Base-by-base conservation (phyloP, 1,284 basidiomycete species). In the Trichosporon asahii region DNA sequence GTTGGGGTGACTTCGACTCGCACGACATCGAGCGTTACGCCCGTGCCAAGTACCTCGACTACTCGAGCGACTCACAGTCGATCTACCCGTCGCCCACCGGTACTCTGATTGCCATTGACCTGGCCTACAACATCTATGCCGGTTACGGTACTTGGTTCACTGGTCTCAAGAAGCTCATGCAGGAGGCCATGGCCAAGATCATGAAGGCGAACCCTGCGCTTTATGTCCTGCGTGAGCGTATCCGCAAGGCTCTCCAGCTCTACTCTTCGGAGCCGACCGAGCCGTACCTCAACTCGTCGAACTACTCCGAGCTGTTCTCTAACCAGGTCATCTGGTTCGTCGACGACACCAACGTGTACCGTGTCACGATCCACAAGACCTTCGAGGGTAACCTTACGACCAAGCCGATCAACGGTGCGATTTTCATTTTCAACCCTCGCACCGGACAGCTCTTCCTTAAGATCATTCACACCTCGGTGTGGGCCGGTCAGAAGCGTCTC, bases 301-400 rank as follows among this genome's bases (percentile, higher is more conserved):
- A 98, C 84, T 84, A 98, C 83, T 96, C 95, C 3, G 95, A 98
- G 85, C 85, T 98, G 64, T 98, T 98, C 87, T 95, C 93, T n/a
- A 99, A 99, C 85, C 96, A 98, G 84, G 96, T 99, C 83, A 98
- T 99, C 76, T 99, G 96, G 97, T 98, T 99, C 81, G 95, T 99
- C 74, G 97, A 99, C 80, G 97, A 99, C 82, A 99, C 97, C 61
- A 98, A 99, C 78, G 97, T 99, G 29, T 99, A 99, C 85, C 94
- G 97, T 76, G 97, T 99, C 69, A 99, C 96, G 8, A 99, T 99
- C 80, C 97, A 99, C 87, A 98, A 98, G 87, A 99, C 96, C 7
- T 99, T 99, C 83, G 97, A 99, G 86, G 97, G 95, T 81, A 99
- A 99, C 85, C 89, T 98, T 88, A 99, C 97, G 21, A 99, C 97